Evolutionary conservation across 495 filamentous ascomycete species (phyloP), one percentile per base, ranked within the genome.

Genomic region (Apiosordaria backusii): DNA sequence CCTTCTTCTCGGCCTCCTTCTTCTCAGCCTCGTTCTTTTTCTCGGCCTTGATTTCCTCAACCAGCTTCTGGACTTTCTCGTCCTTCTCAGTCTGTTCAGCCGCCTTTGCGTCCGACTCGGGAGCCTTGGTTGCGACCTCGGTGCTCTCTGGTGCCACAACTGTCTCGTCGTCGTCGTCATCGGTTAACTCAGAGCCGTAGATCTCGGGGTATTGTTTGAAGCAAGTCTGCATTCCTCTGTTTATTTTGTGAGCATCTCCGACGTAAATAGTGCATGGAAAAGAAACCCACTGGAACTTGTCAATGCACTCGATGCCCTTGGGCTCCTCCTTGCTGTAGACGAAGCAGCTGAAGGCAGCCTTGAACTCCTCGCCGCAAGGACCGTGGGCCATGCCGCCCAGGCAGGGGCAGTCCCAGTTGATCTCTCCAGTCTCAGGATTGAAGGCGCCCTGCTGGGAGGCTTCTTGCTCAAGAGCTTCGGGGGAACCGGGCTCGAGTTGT

Each of bases 351-450:
- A 99, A 99, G 0, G 95, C 95, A 4, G 86, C 88, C 80, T 87
- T 90, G 84, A 99, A 99, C 72, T 97, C 86, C 77, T 94, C 92
- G 29, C 96, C 95, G 76, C 94, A 99, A 45, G 96, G 96, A 0
- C 95, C 95, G 78, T 97, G 83, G 9, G 95, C 95, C 95, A 99
- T 99, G 26, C 95, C 95, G 59, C 95, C 95, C 24, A 99, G 81
- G 75, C 95, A 99, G 21, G 96, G 95, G 78, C 95, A 99, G 75
- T 97, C 95, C 96, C 96, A 99, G 83, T 99, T 98, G 80, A 99
- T 99, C 85, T 98, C 95, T 68, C 95, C 95, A 9, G 95, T 99
- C 83, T 98, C 96, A 15, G 92, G 92, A 78, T 99, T 94, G 81
- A 97, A 99, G 0, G 95, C 95, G 22, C 93, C 95, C 76, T 97